phyloP scores from a whole-genome alignment of 2,329 filamentous ascomycete genomes.

The Cordyceps fumosorosea region DNA sequence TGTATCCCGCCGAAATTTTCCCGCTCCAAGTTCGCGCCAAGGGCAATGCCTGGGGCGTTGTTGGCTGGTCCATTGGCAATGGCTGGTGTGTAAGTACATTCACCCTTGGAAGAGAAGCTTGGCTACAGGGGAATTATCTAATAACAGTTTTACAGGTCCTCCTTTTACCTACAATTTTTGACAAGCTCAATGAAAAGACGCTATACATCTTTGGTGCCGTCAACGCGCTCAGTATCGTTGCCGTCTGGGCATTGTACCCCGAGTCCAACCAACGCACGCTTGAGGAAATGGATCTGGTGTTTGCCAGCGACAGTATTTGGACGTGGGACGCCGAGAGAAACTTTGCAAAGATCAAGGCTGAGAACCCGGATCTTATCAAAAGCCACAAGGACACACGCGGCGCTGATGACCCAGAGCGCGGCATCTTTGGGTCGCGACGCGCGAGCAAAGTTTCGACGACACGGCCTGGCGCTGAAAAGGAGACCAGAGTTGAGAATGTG shows the following conservation, averaged over 20 bases:
- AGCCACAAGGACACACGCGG: constrained; percentile 13
- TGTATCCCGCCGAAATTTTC: constrained; percentile 69
- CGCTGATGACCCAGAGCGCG: constrained; percentile 19
- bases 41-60: constrained; percentile 69
- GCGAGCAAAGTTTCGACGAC: background rate
- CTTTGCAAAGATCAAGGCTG: constrained; percentile 54
- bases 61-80: constrained; percentile 71
- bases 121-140: background rate
- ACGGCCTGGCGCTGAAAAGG: background rate
- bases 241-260: constrained; percentile 68
- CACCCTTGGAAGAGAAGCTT: too few species aligned
- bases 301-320: constrained; percentile 60
- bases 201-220: constrained; percentile 66
- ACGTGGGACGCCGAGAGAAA: constrained; percentile 64
- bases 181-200: constrained; percentile 60
- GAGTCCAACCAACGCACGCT: constrained; percentile 68
- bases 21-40: constrained; percentile 64
- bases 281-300: constrained; percentile 69
- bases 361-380: constrained; percentile 42
- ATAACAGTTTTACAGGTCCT: constrained; percentile 25
- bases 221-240: constrained; percentile 59
- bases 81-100: constrained; percentile 42
- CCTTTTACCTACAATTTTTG: constrained; percentile 55
- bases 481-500: background rate
- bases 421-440: constrained; percentile 10